Evolutionary conservation across 2,329 filamentous ascomycete genomes (phyloP).

Genomic region (Alternaria novae-zelandiae): DNA sequence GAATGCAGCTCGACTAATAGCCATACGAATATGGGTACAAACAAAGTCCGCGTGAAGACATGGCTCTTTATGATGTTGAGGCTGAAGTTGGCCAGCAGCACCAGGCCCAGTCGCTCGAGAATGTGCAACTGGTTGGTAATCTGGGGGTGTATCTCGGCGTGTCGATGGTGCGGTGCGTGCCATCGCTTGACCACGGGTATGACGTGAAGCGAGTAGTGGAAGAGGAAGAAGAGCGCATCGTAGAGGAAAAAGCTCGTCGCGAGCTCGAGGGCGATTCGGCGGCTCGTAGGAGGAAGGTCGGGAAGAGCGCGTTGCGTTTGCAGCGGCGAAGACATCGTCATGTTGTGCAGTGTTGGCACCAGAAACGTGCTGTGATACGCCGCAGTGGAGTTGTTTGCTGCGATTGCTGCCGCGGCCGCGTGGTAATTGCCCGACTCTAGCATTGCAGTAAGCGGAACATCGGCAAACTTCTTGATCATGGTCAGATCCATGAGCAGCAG

Average conservation of each 20-base stretch:
- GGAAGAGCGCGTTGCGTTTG: not conserved
- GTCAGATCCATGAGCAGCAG: not conserved
- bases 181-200: not conserved
- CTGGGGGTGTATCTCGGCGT: conserved; percentile 1
- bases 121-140: not conserved
- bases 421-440: not conserved
- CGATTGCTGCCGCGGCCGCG: not conserved
- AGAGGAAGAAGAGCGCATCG: not conserved
- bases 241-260: not conserved
- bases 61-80: not conserved
- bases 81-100: not conserved
- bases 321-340: not conserved
- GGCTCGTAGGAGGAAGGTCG: not conserved
- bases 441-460: not conserved
- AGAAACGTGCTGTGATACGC: not conserved
- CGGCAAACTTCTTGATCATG: not conserved
- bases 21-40: not conserved
- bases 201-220: not conserved
- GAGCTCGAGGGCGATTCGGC: not conserved
- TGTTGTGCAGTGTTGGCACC: not conserved
- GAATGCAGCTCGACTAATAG: not conserved
- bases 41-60: not conserved
- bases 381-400: not conserved
- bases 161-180: not conserved
- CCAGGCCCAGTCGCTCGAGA: not conserved